Evolutionary conservation across 768 basidiomycete species (phyloP).

Genomic region (Paxillus rubicundulus): DNA sequence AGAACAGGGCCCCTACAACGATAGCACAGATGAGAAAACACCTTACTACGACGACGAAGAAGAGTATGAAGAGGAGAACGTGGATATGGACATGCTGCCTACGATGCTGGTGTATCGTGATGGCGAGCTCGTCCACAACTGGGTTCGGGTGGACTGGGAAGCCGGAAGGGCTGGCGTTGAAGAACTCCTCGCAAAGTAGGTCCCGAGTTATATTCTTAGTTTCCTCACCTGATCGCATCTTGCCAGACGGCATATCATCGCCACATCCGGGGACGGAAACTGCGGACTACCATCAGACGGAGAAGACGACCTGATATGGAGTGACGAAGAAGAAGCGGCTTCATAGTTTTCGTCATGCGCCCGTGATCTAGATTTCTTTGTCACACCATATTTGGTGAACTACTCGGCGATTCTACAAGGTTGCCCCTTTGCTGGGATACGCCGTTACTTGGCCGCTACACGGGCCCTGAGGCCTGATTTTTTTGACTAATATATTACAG

Average conservation of each 20-base stretch:
- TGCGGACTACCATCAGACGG: slow-evolving; percentile 49
- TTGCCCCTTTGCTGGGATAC: too few species aligned
- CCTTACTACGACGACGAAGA: slow-evolving; percentile 40
- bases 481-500: too few species aligned
- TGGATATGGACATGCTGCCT: slow-evolving; percentile 78
- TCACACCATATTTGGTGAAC: too few species aligned
- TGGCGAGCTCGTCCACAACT: slow-evolving; percentile 82
- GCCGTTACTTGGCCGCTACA: too few species aligned
- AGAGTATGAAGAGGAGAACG: slow-evolving; percentile 53
- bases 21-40: slow-evolving; percentile 31
- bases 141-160: slow-evolving; percentile 89
- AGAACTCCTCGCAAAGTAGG: slow-evolving; percentile 61
- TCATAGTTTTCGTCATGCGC: background rate
- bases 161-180: slow-evolving; percentile 66
- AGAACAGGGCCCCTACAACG: slow-evolving; percentile 50
- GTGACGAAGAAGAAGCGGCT: slow-evolving; percentile 43
- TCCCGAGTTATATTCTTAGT: background rate
- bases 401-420: too few species aligned
- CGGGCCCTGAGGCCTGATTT: background rate
- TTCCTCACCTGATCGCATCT: background rate
- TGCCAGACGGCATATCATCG: slow-evolving; percentile 27
- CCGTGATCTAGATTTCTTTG: background rate
- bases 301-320: slow-evolving; percentile 53
- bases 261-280: slow-evolving; percentile 34
- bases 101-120: slow-evolving; percentile 76